These are phyloP conservation scores for Phytophthora lateralis DNA, from an alignment of 352 stramenopile genomes.

Conservation along the genomic window DNA sequence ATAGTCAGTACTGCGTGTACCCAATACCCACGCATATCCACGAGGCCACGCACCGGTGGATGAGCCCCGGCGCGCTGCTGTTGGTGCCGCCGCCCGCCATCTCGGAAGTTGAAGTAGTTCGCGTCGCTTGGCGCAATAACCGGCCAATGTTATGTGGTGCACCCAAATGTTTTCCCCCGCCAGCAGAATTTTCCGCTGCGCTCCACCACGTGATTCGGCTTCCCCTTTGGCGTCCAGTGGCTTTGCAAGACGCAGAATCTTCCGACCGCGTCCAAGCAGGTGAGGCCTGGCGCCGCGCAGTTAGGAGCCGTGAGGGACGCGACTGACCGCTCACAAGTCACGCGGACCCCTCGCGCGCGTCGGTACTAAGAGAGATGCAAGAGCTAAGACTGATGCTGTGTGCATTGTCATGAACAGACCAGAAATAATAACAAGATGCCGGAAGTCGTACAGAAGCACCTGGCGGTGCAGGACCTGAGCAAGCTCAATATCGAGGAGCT, in stretches of 20 bases:
- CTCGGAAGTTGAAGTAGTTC: constrained; percentile 21
- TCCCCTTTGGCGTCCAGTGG: constrained; percentile 39
- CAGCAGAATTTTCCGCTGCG: constrained; percentile 49
- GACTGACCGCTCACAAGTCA: constrained; percentile 13
- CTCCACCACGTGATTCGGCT: constrained; percentile 34
- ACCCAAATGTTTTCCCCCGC: constrained; percentile 5
- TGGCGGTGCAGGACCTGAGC: constrained; percentile 93
- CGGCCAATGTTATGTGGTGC: constrained; percentile 1
- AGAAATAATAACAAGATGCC: constrained; percentile 41
- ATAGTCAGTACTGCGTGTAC: constrained; percentile 5
- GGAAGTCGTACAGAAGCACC: constrained; percentile 75
- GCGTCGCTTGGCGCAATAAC: constrained; percentile 13
- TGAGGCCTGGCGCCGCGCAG: constrained; percentile 14
- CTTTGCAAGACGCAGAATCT: constrained; percentile 35
- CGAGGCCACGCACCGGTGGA: constrained; percentile 36
- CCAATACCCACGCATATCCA: constrained; percentile 7
- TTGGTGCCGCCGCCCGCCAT: constrained; percentile 22
- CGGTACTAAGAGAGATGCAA: no score
- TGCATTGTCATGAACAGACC: neutral
- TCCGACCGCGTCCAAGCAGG: constrained; percentile 27
- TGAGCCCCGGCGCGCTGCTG: constrained; percentile 45
- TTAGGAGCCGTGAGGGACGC: neutral
- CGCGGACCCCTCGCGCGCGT: neutral
- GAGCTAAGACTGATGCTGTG: neutral
- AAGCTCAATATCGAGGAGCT: constrained; percentile 96